phyloP scores from a whole-genome alignment of 768 basidiomycete genomes.

The Pulveroboletus frians region DNA sequence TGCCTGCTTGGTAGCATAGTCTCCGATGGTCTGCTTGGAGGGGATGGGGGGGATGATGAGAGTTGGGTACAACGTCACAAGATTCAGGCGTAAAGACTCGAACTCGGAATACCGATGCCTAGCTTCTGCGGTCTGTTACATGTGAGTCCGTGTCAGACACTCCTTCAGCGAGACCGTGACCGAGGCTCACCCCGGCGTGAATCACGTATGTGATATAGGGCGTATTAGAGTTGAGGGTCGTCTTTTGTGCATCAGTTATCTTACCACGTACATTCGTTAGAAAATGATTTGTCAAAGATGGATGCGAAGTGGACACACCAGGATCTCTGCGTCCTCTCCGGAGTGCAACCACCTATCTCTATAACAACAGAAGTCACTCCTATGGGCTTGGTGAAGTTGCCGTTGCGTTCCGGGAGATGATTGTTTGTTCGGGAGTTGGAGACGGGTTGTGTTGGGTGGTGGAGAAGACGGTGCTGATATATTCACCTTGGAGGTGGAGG shows the following conservation, averaged over 20 bases:
- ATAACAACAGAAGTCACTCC: conserved; percentile 74
- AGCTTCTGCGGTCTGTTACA: conserved; percentile 66
- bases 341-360: conserved; percentile 76
- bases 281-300: neutral
- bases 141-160: conserved; percentile 8
- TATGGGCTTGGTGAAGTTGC: conserved; percentile 49
- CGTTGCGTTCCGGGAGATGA: conserved; percentile 56
- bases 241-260: conserved; percentile 97
- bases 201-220: conserved; percentile 96
- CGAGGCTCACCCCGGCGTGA: conserved; percentile 64
- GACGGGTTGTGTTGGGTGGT: conserved; percentile 37
- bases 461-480: conserved; percentile 56
- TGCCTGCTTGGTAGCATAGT: conserved; percentile 94
- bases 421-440: conserved; percentile 43
- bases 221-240: conserved; percentile 77
- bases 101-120: conserved; percentile 96
- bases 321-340: conserved; percentile 76
- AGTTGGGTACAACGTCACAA: conserved; percentile 89
- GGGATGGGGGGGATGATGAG: conserved; percentile 97
- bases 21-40: conserved; percentile 90
- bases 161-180: conserved; percentile 1
- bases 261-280: conserved; percentile 32
- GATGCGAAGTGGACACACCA: conserved; percentile 41
- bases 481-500: conserved; percentile 34
- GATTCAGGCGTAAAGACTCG: conserved; percentile 79